These are phyloP conservation scores for Geotrichum aggregatum DNA, from an alignment of 1,139 yeast species.

Conservation along the genomic window DNA sequence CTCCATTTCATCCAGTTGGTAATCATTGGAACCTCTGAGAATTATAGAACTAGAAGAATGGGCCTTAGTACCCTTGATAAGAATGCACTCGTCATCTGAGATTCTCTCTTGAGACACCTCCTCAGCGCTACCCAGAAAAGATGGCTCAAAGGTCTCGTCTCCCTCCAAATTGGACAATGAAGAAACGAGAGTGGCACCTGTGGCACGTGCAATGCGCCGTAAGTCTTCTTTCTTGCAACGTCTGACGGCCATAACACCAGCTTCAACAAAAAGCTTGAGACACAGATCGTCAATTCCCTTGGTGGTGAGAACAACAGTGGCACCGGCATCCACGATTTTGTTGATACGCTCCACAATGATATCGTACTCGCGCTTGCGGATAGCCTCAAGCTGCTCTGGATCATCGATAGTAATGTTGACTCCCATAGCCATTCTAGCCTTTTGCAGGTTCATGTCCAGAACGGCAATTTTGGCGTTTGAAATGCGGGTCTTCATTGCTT, in stretches of 20 bases:
- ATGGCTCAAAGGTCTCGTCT: constrained; percentile 89
- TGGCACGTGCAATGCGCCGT: constrained; percentile 94
- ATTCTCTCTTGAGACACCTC: constrained; percentile 88
- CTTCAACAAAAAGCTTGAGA: constrained; percentile 90
- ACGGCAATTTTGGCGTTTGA: constrained; percentile 82
- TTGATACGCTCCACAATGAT: constrained; percentile 83
- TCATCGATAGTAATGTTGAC: constrained; percentile 95
- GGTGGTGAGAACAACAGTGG: constrained; percentile 92
- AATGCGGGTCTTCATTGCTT: constrained; percentile 84
- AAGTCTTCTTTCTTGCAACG: constrained; percentile 96
- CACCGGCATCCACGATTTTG: constrained; percentile 88
- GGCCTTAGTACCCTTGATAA: constrained; percentile 88
- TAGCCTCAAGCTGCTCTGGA: constrained; percentile 95
- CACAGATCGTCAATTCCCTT: constrained; percentile 98
- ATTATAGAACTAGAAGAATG: constrained; percentile 93
- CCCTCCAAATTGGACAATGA: constrained; percentile 94
- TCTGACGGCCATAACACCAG: constrained; percentile 97
- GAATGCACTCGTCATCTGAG: constrained; percentile 95
- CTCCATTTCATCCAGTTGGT: constrained; percentile 96
- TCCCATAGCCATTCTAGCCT: constrained; percentile 97
- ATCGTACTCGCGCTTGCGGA: constrained; percentile 90
- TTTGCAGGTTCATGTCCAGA: constrained; percentile 89
- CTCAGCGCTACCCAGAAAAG: constrained; percentile 84
- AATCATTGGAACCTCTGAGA: constrained; percentile 94
- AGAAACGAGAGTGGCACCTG: constrained; percentile 89